Conservation (phyloP, 495 filamentous ascomycete species). For the Penicillium parvum region DNA sequence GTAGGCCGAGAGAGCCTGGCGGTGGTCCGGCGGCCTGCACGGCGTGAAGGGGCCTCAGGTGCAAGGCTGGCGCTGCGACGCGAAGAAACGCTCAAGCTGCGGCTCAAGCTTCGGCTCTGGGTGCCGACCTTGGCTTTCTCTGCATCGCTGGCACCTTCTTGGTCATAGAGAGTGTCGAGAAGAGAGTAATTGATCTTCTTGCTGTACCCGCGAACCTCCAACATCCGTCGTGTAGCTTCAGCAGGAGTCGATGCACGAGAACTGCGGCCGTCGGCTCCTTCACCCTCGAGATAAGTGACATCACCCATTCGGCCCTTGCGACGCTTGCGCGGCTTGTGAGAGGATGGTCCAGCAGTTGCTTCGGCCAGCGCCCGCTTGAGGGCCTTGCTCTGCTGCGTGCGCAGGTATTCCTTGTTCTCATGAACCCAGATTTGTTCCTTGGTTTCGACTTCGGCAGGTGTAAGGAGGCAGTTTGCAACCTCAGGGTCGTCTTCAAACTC, state of each 20-base stretch:
- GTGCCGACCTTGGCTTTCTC: constrained; percentile 32
- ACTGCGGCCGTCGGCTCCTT: constrained; percentile 37
- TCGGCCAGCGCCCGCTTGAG: constrained; percentile 60
- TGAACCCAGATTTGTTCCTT: constrained; percentile 94
- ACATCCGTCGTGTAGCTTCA: constrained; percentile 70
- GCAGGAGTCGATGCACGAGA: constrained; percentile 50
- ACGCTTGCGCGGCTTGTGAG: constrained; percentile 45
- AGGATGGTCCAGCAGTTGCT: constrained; percentile 41
- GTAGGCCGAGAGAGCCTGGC: constrained; percentile 3
- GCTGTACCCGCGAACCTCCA: constrained; percentile 66
- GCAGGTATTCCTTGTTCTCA: constrained; percentile 85
- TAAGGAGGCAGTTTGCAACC: constrained; percentile 70
- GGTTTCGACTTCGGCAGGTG: constrained; percentile 60
- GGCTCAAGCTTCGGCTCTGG: constrained; percentile 33
- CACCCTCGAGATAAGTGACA: constrained; percentile 45
- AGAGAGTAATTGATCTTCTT: constrained; percentile 82
- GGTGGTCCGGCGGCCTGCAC: constrained; percentile 14
- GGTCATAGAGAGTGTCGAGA: constrained; percentile 46
- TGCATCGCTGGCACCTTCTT: constrained; percentile 6
- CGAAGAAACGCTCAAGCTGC: constrained; percentile 36
- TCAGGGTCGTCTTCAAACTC: constrained; percentile 82
- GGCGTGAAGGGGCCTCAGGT: constrained; percentile 22
- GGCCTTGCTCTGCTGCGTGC: constrained; percentile 71
- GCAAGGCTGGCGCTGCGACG: constrained; percentile 37
- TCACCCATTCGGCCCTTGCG: constrained; percentile 48